A percentile compares a stretch with the other conserved stretches of the same genome.
Conservation (phyloP, 257 asterid species). For the Solanum raphanifolium region DNA sequence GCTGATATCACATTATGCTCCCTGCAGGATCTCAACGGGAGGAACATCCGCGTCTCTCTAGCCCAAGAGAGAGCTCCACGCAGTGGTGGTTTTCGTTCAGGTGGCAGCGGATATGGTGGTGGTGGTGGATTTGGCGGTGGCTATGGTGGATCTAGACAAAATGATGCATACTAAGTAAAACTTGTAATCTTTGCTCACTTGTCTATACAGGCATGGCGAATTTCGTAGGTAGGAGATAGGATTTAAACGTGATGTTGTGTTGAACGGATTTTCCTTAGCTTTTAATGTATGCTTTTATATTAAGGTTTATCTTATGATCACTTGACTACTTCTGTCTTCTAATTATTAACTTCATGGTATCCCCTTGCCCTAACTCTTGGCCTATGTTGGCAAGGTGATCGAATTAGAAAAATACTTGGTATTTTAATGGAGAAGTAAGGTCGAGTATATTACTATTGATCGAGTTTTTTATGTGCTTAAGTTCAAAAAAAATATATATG, state of each 20-base stretch:
- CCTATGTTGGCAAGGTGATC: background rate
- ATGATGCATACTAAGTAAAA: conserved; percentile 20
- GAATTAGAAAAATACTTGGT: background rate
- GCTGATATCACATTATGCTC: background rate
- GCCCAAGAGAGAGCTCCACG: conserved; percentile 65
- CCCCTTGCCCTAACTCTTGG: background rate
- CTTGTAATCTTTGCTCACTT: conserved; percentile 5
- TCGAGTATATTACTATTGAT: background rate
- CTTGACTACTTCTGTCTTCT: background rate
- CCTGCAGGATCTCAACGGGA: conserved; percentile 47
- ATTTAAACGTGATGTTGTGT: background rate
- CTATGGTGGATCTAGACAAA: conserved; percentile 16
- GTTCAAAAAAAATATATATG: too few species aligned
- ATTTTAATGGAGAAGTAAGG: too few species aligned
- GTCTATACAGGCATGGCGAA: conserved; percentile 16
- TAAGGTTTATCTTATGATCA: background rate
- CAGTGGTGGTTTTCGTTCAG: conserved; percentile 8
- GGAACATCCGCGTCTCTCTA: conserved; percentile 53
- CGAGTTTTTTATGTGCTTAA: background rate
- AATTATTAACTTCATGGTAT: background rate
- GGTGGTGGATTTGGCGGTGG: conserved; percentile 17
- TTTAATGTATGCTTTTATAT: background rate
- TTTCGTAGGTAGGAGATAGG: conserved; percentile 7
- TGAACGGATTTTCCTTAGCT: background rate
- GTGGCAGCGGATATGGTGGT: conserved; percentile 18